Base-by-base conservation (phyloP, 116 monocot species). In the Thalassia testudinum region DNA sequence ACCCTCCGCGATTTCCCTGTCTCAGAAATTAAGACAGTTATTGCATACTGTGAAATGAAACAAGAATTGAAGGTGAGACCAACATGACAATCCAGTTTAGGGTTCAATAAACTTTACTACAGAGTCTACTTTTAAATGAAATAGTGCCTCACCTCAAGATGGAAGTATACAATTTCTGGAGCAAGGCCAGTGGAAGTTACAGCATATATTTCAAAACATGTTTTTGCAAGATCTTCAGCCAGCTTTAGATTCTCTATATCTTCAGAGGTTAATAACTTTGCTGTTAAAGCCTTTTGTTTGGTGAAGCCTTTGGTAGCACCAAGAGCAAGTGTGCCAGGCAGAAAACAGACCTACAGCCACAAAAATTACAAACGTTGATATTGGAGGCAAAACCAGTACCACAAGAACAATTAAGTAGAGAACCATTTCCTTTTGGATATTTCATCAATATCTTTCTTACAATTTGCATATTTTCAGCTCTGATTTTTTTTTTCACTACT, bases 161-260 rank as follows among this genome's bases (percentile, higher is more conserved):
- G 72, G 61, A 97, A 97, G 57, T 97, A 85, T 50, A 66, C 82
- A 61, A 97, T 97, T 75, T 97, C 95, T 55, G 95, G 85, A 64
- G 95, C 85, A 63, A 97, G 85, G 20, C 89, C 95, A 50, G 95
- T 97, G 37, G 95, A 85, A 29, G 88, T 95, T 8, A 85, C 95
- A n/a, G 73, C 38, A 64, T 97, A 89, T 77, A 89, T 85, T 62
- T 97, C 82, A 72, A 85, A 85, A 57, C 95, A 97, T 40, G 95
- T 97, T 62, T 85, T 97, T 37, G 85, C 82, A 23, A 97, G 58
- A 73, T 97, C 89, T 73, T 97, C 95, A 16, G 88, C 95, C 49
- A 97, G 85, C 14, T 82, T 67, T 60, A 97, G 56, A 66, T 97
- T 97, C 53, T 79, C 76, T 43, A 89, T 40, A 53, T 85, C 85